Percentiles rank a stretch among this genome's conserved stretches.
phyloP scores from a whole-genome alignment of 768 basidiomycete species.

The Mycena venus region DNA sequence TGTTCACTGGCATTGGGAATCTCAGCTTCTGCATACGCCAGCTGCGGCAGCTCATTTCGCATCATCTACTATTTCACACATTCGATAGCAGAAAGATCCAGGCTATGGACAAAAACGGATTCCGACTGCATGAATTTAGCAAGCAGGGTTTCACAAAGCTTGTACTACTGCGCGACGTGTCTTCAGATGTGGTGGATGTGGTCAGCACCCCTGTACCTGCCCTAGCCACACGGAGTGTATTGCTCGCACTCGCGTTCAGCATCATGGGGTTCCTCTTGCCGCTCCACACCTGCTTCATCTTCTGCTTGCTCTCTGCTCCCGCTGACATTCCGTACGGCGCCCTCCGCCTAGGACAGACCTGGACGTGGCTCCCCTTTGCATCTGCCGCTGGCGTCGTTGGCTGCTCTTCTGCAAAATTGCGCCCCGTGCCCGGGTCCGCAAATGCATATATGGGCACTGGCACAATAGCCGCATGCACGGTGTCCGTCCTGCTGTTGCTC shows the following conservation, averaged over 20 bases:
- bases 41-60: slow-evolving; percentile 8
- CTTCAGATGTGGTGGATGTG: slow-evolving; percentile 4
- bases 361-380: neutral
- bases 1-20: slow-evolving; percentile 13
- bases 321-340: neutral
- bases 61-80: neutral
- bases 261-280: neutral
- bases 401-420: slow-evolving; percentile 4
- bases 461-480: neutral
- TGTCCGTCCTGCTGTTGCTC: slow-evolving; percentile 5
- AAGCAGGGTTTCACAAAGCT: slow-evolving; percentile 18
- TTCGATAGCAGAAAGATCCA: neutral
- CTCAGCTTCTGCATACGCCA: slow-evolving; percentile 16
- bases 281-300: too few relatives aligned
- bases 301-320: slow-evolving; percentile 11
- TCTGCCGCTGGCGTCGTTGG: slow-evolving; percentile 12
- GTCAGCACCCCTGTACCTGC: neutral
- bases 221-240: neutral
- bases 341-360: slow-evolving; percentile 6
- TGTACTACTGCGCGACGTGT: slow-evolving; percentile 9
- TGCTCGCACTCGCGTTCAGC: slow-evolving; percentile 1
- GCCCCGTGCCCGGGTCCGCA: neutral
- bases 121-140: slow-evolving; percentile 1
- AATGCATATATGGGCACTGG: neutral
- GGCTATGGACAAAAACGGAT: neutral